A percentile compares a stretch with the other conserved stretches of the same genome.
These are phyloP conservation scores for Pichia occidentalis DNA, from an alignment of 805 yeast species.

Conservation along the genomic window DNA sequence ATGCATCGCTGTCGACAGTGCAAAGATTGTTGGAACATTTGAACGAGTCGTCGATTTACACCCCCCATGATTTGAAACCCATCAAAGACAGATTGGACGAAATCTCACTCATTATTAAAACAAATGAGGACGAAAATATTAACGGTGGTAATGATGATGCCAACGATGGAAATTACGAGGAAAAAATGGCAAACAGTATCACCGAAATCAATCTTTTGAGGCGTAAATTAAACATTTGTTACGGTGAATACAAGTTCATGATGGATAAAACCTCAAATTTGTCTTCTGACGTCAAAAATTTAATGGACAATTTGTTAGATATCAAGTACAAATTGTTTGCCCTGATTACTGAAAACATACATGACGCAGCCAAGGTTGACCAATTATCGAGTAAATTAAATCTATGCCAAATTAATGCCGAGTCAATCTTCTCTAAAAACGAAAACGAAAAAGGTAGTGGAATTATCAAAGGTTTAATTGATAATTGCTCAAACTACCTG, in stretches of 20 bases:
- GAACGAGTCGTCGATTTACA: constrained; percentile 73
- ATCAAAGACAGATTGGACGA: constrained; percentile 68
- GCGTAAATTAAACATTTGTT: constrained; percentile 59
- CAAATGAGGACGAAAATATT: constrained; percentile 30
- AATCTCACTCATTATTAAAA: constrained; percentile 54
- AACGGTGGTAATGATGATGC: constrained; percentile 1
- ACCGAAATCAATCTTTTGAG: constrained; percentile 42
- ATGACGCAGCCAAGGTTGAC: constrained; percentile 17
- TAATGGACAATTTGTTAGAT: constrained; percentile 54
- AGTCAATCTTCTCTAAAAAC: constrained; percentile 16
- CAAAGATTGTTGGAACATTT: constrained; percentile 78
- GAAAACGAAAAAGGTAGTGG: constrained; percentile 32
- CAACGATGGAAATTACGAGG: neutral
- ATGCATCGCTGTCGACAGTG: constrained; percentile 82
- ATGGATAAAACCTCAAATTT: constrained; percentile 50
- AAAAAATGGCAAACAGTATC: constrained; percentile 21
- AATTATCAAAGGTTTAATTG: constrained; percentile 67
- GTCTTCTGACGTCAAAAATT: constrained; percentile 41
- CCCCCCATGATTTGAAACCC: constrained; percentile 76
- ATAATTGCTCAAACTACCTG: constrained; percentile 73
- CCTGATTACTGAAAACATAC: constrained; percentile 39
- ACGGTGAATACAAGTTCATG: constrained; percentile 48
- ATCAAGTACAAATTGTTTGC: constrained; percentile 56
- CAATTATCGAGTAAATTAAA: constrained; percentile 17
- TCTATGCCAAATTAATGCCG: constrained; percentile 22